Percentiles rank a stretch among this genome's conserved stretches.
Evolutionary conservation across 257 asterid species (phyloP).

Genomic region (Leptodermis oblonga): DNA sequence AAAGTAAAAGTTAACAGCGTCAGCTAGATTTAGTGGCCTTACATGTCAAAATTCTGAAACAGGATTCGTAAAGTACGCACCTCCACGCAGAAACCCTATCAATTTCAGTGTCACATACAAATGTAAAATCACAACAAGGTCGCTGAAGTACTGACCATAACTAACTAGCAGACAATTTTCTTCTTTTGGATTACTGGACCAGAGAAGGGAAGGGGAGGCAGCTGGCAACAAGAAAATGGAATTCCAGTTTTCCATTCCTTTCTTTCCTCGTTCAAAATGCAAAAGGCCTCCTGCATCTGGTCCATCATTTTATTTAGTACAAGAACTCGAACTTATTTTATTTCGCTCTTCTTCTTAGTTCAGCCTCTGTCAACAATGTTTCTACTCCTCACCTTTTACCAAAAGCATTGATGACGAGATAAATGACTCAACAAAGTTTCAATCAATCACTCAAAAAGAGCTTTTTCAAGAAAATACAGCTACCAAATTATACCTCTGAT

Average conservation of each 20-base stretch:
- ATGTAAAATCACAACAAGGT: not conserved
- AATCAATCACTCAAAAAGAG: not conserved
- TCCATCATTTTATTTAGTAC: not conserved
- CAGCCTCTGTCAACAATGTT: too few relatives aligned
- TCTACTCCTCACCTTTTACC: not conserved
- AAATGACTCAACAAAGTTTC: not conserved
- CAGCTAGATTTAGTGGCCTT: conserved; percentile 32
- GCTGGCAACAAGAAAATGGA: not conserved
- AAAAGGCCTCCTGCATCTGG: not conserved
- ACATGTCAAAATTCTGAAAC: conserved; percentile 97
- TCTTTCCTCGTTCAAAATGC: not conserved
- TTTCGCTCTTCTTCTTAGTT: not conserved
- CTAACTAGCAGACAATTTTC: not conserved
- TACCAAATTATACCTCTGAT: conserved; percentile 61
- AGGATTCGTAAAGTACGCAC: conserved; percentile 90
- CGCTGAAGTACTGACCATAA: not conserved
- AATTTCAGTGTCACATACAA: conserved; percentile 24
- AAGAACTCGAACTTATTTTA: too few relatives aligned
- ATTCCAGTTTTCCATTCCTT: not conserved
- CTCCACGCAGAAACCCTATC: conserved; percentile 97
- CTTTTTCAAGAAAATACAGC: not conserved
- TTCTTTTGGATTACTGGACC: conserved; percentile 5
- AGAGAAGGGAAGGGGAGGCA: too few relatives aligned
- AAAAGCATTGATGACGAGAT: not conserved
- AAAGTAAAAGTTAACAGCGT: not conserved